Conservation (phyloP, 768 basidiomycete genomes). For the Rhodotorula kratochvilovae region DNA sequence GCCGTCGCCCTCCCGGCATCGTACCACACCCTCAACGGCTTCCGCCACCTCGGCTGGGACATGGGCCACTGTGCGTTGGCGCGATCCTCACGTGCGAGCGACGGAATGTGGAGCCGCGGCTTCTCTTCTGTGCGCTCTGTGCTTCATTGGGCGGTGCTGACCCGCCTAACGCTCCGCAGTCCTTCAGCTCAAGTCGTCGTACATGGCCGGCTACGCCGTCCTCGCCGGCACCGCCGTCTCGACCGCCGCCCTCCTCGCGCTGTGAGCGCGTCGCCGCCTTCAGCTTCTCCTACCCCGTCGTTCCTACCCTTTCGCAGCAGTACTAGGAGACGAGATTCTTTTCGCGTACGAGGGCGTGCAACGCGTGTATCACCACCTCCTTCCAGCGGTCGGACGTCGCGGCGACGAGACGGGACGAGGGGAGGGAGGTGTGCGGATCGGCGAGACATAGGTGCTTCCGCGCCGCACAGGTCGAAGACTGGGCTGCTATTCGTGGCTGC, state of each 20-base stretch:
- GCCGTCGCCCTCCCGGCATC: slow-evolving; percentile 80
- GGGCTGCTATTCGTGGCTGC: no score
- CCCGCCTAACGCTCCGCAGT: slow-evolving; percentile 53
- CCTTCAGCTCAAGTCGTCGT: slow-evolving; percentile 71
- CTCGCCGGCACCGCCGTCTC: slow-evolving; percentile 70
- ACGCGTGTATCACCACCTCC: neutral
- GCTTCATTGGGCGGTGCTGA: neutral
- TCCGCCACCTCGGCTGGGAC: slow-evolving; percentile 90
- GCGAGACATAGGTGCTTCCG: no score
- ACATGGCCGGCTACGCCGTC: slow-evolving; percentile 75
- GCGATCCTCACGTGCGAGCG: neutral
- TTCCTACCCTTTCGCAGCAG: neutral
- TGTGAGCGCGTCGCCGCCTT: neutral
- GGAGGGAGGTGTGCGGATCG: no score
- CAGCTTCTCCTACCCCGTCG: neutral
- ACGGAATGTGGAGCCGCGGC: neutral
- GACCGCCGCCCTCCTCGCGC: slow-evolving; percentile 53
- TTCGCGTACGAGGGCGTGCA: neutral
- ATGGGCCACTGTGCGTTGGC: slow-evolving; percentile 69
- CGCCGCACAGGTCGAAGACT: no score
- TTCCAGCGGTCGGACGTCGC: neutral
- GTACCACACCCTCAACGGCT: slow-evolving; percentile 83
- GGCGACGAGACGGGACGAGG: no score
- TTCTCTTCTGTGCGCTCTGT: neutral
- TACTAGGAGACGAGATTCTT: neutral